Base-by-base conservation (phyloP, 148 eudicot genomes). In the Chenopodium formosanum region DNA sequence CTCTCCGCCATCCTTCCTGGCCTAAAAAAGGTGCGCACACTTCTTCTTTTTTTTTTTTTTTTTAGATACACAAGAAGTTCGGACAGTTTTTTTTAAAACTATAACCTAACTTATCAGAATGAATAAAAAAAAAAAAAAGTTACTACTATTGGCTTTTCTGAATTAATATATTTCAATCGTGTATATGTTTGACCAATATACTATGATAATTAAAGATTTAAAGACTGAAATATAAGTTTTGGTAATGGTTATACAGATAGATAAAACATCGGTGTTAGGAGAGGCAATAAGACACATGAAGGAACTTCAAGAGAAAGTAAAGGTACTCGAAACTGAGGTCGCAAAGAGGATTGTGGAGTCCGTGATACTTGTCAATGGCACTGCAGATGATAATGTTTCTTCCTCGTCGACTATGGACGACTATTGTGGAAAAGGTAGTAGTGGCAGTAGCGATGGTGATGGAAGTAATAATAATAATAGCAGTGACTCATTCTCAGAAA, bases 1-100 rank as follows among this genome's bases (percentile, higher is more conserved):
- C 82, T 85, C 6, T 85, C 87, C 46, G 82, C 84, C 20, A 32
- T 85, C 20, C 56, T 85, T 74, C 87, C 87, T 62, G 84, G 7
- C 44, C 44, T 40, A 0, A 40, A 40, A 7, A 40, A 40, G 44
- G 44, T 40, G 44, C 44, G 44, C 56, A 56, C 82, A 81, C 44
- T 25, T 25, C 0, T 5, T 37, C 5, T 37, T 5, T 37, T 4
- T 37, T 5, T 37, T n/a, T 37, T 40, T 5, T 40, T 40, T 40
- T 6, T 40, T 0, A 40, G 1, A 40, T 5, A 40, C 7, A 40
- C 3, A 85, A 85, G 56, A 85, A 85, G 87, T 84, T 84, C 52
- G 2, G 44, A 40, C 44, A 40, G 8, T 40, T 40, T 40, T 7
- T 5, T 4, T 40, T 0, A 40, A 40, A 40, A 40, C 1, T 40